phyloP scores from a whole-genome alignment of 225 moss, liverwort and hornwort genomes.

The Bryum argenteum region DNA sequence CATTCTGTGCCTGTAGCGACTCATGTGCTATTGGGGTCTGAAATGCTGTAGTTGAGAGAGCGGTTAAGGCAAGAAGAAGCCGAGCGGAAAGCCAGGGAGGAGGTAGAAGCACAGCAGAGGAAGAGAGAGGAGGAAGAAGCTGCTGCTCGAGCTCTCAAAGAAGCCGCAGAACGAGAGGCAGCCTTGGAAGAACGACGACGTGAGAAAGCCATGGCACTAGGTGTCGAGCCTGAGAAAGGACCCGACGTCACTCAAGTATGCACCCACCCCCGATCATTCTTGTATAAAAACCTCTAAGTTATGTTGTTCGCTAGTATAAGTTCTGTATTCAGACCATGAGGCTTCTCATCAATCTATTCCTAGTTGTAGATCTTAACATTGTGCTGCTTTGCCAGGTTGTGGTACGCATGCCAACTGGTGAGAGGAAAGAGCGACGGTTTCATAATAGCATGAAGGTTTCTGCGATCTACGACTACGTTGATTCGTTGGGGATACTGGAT shows the following conservation, averaged over 20 bases:
- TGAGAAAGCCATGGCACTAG: constrained; percentile 83
- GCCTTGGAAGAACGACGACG: constrained; percentile 75
- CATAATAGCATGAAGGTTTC: constrained; percentile 62
- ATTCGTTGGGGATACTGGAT: constrained; percentile 80
- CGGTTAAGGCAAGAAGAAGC: constrained; percentile 73
- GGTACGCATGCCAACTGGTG: constrained; percentile 89
- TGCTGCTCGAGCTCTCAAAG: constrained; percentile 63
- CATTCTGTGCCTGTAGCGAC: background rate
- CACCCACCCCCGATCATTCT: background rate
- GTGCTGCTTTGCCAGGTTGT: constrained; percentile 60
- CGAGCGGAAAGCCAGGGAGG: constrained; percentile 70
- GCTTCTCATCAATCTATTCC: no score
- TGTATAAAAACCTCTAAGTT: background rate
- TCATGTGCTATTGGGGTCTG: constrained; percentile 10
- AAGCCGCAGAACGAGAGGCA: constrained; percentile 78
- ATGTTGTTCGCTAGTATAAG: no score
- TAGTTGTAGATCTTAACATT: constrained; percentile 14
- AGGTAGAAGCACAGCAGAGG: constrained; percentile 73
- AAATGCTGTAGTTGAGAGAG: constrained; percentile 73
- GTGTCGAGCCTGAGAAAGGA: constrained; percentile 91
- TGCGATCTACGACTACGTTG: constrained; percentile 91
- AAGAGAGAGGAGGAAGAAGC: constrained; percentile 78
- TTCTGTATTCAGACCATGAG: no score
- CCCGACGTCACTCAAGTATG: constrained; percentile 73
- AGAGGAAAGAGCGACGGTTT: constrained; percentile 91